These are phyloP conservation scores for Beta corolliflora DNA, from an alignment of 179 eudicot genomes.

Conservation along the genomic window DNA sequence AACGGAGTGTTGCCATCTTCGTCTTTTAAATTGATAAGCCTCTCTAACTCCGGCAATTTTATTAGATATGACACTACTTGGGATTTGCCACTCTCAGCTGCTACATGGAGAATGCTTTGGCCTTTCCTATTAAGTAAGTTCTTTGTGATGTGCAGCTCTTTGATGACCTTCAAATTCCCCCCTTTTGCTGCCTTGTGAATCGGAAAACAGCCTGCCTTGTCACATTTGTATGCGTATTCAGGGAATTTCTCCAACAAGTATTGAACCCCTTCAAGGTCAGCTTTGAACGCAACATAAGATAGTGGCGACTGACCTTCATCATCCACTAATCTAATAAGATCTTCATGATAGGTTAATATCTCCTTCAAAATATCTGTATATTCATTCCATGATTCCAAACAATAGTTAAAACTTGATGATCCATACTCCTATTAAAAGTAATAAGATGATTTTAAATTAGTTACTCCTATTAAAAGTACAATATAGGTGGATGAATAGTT, in stretches of 20 bases:
- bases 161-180: conserved; percentile 20
- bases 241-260: conserved; percentile 18
- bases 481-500: too few relatives aligned
- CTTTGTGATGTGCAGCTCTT: neutral
- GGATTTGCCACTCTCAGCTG: conserved; percentile 25
- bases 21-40: neutral
- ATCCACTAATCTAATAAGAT: neutral
- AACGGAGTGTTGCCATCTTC: conserved; percentile 33
- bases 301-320: conserved; percentile 17
- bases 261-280: conserved; percentile 6
- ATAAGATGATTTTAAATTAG: too few relatives aligned
- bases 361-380: conserved; percentile 8
- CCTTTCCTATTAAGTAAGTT: conserved; percentile 18
- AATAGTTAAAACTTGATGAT: too few relatives aligned
- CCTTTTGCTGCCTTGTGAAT: conserved; percentile 32
- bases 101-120: conserved; percentile 36
- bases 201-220: conserved; percentile 25
- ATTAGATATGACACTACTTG: conserved; percentile 12
- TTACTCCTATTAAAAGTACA: too few relatives aligned
- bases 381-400: too few relatives aligned
- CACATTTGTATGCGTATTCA: conserved; percentile 12
- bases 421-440: too few relatives aligned
- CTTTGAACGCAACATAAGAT: conserved; percentile 29
- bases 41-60: neutral
- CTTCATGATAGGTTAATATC: neutral